phyloP scores from a whole-genome alignment of 805 yeast species.

The Wickerhamomyces xylosicus region DNA sequence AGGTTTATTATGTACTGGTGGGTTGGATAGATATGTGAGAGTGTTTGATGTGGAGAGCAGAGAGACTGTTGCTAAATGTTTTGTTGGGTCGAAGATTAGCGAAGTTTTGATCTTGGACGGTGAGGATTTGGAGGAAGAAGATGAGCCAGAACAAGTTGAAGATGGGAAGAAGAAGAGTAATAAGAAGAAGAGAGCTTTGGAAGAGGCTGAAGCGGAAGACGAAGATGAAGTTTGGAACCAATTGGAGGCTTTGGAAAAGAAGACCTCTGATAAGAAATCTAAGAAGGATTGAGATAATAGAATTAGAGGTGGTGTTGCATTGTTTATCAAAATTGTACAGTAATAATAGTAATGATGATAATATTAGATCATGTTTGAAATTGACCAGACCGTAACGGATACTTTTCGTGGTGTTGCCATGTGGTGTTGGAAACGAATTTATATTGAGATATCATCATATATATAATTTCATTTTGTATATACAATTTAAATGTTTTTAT shows the following conservation, averaged over 20 bases:
- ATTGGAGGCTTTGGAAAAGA: constrained; percentile 14
- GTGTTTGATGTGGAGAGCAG: constrained; percentile 58
- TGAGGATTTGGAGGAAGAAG: constrained; percentile 27
- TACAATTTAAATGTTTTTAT: no score
- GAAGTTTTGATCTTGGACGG: constrained; percentile 38
- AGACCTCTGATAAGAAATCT: constrained; percentile 9
- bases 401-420: no score
- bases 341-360: no score
- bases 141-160: constrained; percentile 17
- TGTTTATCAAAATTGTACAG: no score
- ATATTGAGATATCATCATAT: no score
- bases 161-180: constrained; percentile 20
- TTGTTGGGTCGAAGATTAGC: constrained; percentile 61
- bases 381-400: no score
- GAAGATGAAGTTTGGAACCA: constrained; percentile 30
- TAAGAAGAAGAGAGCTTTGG: constrained; percentile 25
- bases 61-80: constrained; percentile 56
- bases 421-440: no score
- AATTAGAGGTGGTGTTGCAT: no score
- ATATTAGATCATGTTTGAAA: no score
- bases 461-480: no score
- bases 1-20: constrained; percentile 58
- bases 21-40: constrained; percentile 79
- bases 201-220: constrained; percentile 17
- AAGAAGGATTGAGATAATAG: no score